These are phyloP conservation scores for Pseudocercospora cruenta DNA, from an alignment of 2,329 filamentous ascomycete species.

Conservation along the genomic window DNA sequence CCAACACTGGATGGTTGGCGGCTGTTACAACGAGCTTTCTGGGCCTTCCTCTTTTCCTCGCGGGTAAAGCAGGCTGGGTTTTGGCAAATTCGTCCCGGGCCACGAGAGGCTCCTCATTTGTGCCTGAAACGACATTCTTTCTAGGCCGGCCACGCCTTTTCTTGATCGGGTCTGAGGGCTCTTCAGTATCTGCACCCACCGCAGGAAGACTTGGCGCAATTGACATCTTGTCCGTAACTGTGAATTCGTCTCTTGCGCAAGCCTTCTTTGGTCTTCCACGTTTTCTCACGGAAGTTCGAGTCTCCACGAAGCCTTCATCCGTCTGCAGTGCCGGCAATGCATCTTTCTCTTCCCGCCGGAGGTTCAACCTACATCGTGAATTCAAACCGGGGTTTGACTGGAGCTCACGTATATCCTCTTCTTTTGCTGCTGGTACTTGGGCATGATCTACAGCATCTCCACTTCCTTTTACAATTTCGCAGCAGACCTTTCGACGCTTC, in stretches of 20 bases:
- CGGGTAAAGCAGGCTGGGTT: background rate
- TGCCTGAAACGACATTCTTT: background rate
- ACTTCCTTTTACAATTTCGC: background rate
- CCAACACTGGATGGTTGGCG: background rate
- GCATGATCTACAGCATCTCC: background rate
- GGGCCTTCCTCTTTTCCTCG: background rate
- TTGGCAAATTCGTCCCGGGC: background rate
- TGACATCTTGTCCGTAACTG: background rate
- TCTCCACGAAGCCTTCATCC: slow-evolving; percentile 26
- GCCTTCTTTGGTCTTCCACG: background rate
- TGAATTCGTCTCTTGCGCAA: background rate
- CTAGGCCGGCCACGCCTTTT: background rate
- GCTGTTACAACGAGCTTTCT: background rate
- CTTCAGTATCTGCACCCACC: background rate
- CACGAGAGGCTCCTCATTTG: background rate
- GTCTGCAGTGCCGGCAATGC: background rate
- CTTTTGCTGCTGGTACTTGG: background rate
- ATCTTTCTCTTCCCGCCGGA: slow-evolving; percentile 10
- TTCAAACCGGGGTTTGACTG: background rate
- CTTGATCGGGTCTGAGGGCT: background rate
- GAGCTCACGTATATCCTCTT: background rate
- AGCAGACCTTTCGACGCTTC: slow-evolving; percentile 25
- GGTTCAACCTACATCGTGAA: slow-evolving; percentile 4
- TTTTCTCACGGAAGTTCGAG: background rate
- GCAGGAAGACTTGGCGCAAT: background rate